phyloP scores from a whole-genome alignment of 164 flowering plant genomes.

The Liquidambar formosana region DNA sequence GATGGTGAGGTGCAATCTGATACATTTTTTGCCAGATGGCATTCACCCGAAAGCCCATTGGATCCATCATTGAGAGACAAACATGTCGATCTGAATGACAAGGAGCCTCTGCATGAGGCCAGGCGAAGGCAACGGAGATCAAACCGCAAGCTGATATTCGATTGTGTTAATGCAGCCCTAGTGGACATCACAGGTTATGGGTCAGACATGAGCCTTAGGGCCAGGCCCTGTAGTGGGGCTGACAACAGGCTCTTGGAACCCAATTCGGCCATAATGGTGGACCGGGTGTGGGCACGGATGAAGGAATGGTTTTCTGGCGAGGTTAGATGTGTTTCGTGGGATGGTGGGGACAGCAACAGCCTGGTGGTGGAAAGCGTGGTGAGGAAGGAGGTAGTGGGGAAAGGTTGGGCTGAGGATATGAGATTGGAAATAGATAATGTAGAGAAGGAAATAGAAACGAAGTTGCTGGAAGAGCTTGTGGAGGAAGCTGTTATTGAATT shows the following conservation, averaged over 20 bases:
- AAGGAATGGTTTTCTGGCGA: constrained; percentile 46
- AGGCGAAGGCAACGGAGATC: constrained; percentile 67
- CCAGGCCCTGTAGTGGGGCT: constrained; percentile 10
- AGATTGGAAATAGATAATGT: constrained; percentile 50
- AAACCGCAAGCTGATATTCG: constrained; percentile 68
- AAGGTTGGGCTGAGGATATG: constrained; percentile 56
- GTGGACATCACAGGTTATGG: constrained; percentile 40
- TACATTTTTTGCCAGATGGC: constrained; percentile 50
- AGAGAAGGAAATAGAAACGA: constrained; percentile 63
- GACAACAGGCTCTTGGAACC: constrained; percentile 4
- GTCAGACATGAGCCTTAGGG: constrained; percentile 19
- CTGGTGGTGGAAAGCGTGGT: constrained; percentile 63
- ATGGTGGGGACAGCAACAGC: constrained; percentile 47
- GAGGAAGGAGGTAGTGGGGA: constrained; percentile 67
- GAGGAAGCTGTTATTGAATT: constrained; percentile 71
- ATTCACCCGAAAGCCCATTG: constrained; percentile 71
- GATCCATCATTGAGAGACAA: constrained; percentile 72
- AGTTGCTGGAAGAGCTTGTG: constrained; percentile 71
- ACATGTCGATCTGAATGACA: constrained; percentile 37
- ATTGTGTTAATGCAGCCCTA: constrained; percentile 76
- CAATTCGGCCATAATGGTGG: constrained; percentile 23
- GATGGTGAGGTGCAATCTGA: constrained; percentile 32
- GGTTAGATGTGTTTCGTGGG: constrained; percentile 27
- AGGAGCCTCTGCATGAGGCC: constrained; percentile 46
- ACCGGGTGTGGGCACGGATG: constrained; percentile 41